Evolutionary conservation across 371 early-diverging fungal genomes (phyloP), one percentile per base, ranked within the genome.

Genomic region (Actinomortierella ambigua): DNA sequence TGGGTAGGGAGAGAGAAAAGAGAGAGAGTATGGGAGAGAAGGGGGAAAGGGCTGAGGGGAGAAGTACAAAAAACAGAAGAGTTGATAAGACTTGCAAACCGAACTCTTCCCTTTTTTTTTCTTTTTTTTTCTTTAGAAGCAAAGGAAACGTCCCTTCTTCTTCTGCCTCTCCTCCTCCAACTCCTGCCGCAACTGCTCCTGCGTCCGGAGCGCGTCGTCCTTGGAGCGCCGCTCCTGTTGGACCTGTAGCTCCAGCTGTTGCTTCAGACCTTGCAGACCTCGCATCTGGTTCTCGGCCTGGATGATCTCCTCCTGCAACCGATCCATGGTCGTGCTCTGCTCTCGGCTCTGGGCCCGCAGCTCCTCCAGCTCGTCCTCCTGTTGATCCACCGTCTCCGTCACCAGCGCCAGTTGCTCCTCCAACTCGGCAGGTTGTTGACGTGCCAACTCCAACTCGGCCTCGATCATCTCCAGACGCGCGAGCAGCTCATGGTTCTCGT

Each of bases 121-220:
- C n/a, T n/a, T n/a, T n/a, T n/a, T n/a, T n/a, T n/a, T n/a, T 34
- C 34, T 20, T 54, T 70, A 71, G 47, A 71, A 71, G 60, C 73
- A 71, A 26, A 65, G 48, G 60, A 71, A 71, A 5, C 73, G 63
- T 34, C 34, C 34, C 60, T 66, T 71, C 73, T 71, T 71, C 73
- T 71, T 71, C 48, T 62, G 62, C 66, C 28, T 62, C 63, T 50
- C 62, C 26, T 58, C 63, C 29, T 71, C 73, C 34, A 71, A 62
- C 56, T 59, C 62, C 18, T 50, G 41, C 62, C 65, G 59, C 26
- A 71, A 46, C 4, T 34, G 65, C 28, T 71, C 73, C 43, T 63
- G 58, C 27, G 53, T 22, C 15, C 73, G 59, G 27, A 62, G 11
- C 3, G 73, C 73, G 13, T 65, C 73, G 43, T 71, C 73, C 63